Evolutionary conservation across 352 stramenopile genomes (phyloP).

Genomic region (Phytophthora meadii): DNA sequence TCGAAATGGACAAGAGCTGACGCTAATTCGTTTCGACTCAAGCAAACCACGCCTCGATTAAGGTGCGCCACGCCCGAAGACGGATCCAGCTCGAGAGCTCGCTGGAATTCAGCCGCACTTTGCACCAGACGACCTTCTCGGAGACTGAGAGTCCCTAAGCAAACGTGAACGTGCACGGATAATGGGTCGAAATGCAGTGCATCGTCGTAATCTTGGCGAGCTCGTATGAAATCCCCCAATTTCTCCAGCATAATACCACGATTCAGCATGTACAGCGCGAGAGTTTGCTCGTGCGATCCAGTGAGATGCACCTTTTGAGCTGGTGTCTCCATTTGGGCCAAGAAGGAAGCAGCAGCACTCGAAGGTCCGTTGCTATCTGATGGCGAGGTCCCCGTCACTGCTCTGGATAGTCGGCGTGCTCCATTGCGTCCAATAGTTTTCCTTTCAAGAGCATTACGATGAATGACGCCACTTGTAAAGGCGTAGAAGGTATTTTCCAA

Average conservation of each 20-base stretch:
- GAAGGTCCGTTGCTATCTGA: slow-evolving; percentile 4
- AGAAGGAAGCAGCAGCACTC: slow-evolving; percentile 17
- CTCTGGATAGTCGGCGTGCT: slow-evolving; percentile 12
- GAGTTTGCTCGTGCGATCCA: slow-evolving; percentile 65
- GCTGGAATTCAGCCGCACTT: slow-evolving; percentile 42
- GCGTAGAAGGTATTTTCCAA: slow-evolving; percentile 75
- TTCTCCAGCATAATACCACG: slow-evolving; percentile 73
- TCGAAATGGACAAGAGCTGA: slow-evolving; percentile 59
- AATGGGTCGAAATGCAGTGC: slow-evolving; percentile 73
- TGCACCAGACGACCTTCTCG: slow-evolving; percentile 48
- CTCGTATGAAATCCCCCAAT: slow-evolving; percentile 49
- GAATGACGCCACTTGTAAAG: slow-evolving; percentile 56
- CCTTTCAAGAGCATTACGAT: slow-evolving; percentile 62
- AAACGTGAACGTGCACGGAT: slow-evolving; percentile 61
- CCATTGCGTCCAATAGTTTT: slow-evolving; percentile 48
- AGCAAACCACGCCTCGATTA: slow-evolving; percentile 58
- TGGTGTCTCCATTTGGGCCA: slow-evolving; percentile 20
- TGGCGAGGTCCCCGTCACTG: slow-evolving; percentile 2
- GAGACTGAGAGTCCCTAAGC: slow-evolving; percentile 68
- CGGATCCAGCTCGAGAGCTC: slow-evolving; percentile 55
- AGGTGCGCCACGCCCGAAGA: slow-evolving; percentile 64
- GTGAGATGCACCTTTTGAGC: slow-evolving; percentile 38
- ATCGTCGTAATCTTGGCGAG: slow-evolving; percentile 64
- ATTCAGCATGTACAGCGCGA: slow-evolving; percentile 79
- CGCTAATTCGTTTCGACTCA: slow-evolving; percentile 44